Conservation (phyloP, 2,329 filamentous ascomycete species). For the Sordariomycetes sp. region DNA sequence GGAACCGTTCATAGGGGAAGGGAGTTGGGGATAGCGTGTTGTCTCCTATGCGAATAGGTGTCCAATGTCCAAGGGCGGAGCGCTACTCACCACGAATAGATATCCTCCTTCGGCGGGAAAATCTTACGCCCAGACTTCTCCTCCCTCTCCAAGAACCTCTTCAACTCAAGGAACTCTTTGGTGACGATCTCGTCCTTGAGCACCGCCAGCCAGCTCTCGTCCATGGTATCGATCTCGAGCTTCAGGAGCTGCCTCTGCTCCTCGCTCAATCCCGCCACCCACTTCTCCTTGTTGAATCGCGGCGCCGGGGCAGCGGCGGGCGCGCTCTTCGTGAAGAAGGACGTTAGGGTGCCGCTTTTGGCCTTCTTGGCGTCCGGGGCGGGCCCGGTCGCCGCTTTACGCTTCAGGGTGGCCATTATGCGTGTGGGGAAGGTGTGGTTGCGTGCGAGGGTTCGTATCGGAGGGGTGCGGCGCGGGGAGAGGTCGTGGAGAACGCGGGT, state of each 20-base stretch:
- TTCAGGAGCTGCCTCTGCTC: slow-evolving; percentile 76
- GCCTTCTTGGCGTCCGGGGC: slow-evolving; percentile 51
- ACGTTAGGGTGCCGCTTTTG: slow-evolving; percentile 70
- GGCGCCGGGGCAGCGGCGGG: slow-evolving; percentile 16
- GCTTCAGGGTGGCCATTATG: slow-evolving; percentile 47
- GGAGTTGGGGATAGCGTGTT: not conserved
- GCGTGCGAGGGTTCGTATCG: not conserved
- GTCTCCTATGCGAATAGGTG: not conserved
- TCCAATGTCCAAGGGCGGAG: slow-evolving; percentile 10
- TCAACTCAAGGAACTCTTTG: slow-evolving; percentile 74
- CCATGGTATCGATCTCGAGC: slow-evolving; percentile 83
- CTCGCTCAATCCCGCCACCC: slow-evolving; percentile 63
- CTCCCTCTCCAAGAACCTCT: slow-evolving; percentile 75
- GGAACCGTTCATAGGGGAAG: not conserved
- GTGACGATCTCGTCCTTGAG: slow-evolving; percentile 76
- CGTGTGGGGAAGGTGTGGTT: not conserved
- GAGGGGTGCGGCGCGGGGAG: not conserved
- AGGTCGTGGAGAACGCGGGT: not conserved
- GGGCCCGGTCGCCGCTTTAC: slow-evolving; percentile 38
- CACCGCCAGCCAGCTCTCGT: slow-evolving; percentile 81
- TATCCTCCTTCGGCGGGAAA: slow-evolving; percentile 77
- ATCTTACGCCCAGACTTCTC: slow-evolving; percentile 59
- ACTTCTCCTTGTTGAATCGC: slow-evolving; percentile 81
- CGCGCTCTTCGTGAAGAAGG: slow-evolving; percentile 69
- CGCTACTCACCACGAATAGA: slow-evolving; percentile 76